These are phyloP conservation scores for Quercus robur DNA, from an alignment of 306 rosid genomes.

Conservation along the genomic window DNA sequence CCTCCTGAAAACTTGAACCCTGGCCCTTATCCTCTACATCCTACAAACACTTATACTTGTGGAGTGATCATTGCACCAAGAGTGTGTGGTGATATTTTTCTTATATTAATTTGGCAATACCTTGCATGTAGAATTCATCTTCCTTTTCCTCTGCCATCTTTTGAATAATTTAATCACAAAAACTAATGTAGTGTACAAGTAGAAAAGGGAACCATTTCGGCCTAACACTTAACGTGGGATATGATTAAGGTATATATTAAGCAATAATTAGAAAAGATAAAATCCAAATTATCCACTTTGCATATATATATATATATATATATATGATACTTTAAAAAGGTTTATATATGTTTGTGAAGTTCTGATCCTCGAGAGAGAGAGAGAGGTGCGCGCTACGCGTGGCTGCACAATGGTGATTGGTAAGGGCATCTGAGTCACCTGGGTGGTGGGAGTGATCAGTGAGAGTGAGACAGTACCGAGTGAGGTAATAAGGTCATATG, in stretches of 20 bases:
- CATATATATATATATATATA: background rate
- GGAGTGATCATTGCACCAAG: rapidly evolving
- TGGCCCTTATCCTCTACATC: rapidly evolving
- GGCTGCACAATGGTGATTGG: background rate
- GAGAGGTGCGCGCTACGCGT: conserved; percentile 19
- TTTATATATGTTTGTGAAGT: background rate
- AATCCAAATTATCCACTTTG: background rate
- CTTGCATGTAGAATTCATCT: too few relatives aligned
- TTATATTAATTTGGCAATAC: too few relatives aligned
- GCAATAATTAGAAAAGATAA: background rate
- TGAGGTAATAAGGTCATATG: background rate
- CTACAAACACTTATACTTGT: rapidly evolving
- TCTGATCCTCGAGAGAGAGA: background rate
- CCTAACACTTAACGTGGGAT: background rate
- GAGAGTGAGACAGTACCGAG: too few relatives aligned
- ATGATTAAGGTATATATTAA: background rate
- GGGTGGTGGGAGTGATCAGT: background rate
- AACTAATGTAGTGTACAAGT: background rate
- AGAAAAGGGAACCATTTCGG: background rate
- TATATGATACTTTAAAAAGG: background rate
- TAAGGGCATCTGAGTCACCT: conserved; percentile 30
- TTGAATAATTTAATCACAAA: too few relatives aligned
- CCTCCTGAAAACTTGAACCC: rapidly evolving
- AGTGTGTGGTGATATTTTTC: rapidly evolving
- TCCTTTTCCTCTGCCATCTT: too few relatives aligned